A percentile compares a stretch with the other conserved stretches of the same genome.
Conservation (phyloP, 2,329 filamentous ascomycete species). For the Akanthomyces dipterigenus region DNA sequence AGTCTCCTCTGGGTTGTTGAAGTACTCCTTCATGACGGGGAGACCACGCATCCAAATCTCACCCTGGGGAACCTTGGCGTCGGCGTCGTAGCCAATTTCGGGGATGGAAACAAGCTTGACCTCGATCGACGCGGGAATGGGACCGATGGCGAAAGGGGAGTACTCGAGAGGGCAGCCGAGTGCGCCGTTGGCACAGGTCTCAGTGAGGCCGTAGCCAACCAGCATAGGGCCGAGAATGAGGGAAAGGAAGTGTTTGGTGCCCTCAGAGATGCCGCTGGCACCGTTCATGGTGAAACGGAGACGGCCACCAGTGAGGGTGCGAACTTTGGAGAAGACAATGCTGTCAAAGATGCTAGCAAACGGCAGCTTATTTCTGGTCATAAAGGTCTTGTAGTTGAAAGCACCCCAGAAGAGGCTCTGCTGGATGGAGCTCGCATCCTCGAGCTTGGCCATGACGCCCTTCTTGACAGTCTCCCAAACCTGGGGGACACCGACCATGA, state of each 20-base stretch:
- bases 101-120: slow-evolving; percentile 87
- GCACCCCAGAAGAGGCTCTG: slow-evolving; percentile 72
- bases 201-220: slow-evolving; percentile 86
- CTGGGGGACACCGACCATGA: slow-evolving; percentile 90
- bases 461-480: slow-evolving; percentile 98
- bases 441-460: slow-evolving; percentile 76
- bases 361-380: slow-evolving; percentile 54
- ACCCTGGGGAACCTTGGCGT: slow-evolving; percentile 73
- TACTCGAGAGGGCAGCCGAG: slow-evolving; percentile 79
- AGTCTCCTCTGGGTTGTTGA: slow-evolving; percentile 80
- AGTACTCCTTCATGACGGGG: slow-evolving; percentile 71
- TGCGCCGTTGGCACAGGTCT: slow-evolving; percentile 81
- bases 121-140: slow-evolving; percentile 70
- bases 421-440: slow-evolving; percentile 60
- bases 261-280: slow-evolving; percentile 80
- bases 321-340: slow-evolving; percentile 87
- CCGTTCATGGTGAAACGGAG: slow-evolving; percentile 92
- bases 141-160: slow-evolving; percentile 70
- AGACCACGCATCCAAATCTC: slow-evolving; percentile 85
- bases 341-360: slow-evolving; percentile 66
- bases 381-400: slow-evolving; percentile 51
- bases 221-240: slow-evolving; percentile 93
- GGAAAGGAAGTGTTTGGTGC: slow-evolving; percentile 85
- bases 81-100: slow-evolving; percentile 78
- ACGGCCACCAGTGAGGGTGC: slow-evolving; percentile 79